Conservation (phyloP, 2,329 filamentous ascomycete species). For the Coniochaeta prunicola region DNA sequence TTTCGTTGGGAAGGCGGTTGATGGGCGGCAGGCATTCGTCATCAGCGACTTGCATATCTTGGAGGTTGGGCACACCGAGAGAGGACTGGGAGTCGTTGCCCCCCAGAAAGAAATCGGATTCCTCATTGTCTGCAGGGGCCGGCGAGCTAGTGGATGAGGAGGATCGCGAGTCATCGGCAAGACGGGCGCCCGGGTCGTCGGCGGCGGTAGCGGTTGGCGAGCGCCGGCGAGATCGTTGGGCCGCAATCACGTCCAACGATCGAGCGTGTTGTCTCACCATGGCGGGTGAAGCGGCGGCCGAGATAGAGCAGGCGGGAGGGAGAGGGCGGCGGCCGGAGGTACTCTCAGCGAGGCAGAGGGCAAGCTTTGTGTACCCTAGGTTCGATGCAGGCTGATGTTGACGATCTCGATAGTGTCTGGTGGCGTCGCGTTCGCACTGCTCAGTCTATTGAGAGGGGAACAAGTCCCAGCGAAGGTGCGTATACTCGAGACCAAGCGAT, state of each 20-base stretch:
- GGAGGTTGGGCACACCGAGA: constrained; percentile 70
- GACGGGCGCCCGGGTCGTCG: constrained; percentile 13
- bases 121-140: constrained; percentile 71
- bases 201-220: background rate
- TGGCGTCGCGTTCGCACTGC: background rate
- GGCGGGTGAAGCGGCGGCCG: constrained; percentile 3
- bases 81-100: constrained; percentile 93
- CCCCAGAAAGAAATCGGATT: constrained; percentile 85
- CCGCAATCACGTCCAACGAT: constrained; percentile 19
- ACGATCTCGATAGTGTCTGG: background rate
- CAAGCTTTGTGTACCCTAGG: background rate
- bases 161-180: constrained; percentile 44
- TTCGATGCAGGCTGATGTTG: background rate
- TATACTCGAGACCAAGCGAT: background rate
- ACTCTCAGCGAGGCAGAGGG: background rate
- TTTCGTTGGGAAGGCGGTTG: constrained; percentile 81
- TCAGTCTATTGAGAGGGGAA: background rate
- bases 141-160: constrained; percentile 70
- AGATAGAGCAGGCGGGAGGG: background rate
- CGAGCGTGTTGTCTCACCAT: constrained; percentile 16
- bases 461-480: background rate
- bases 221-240: constrained; percentile 6
- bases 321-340: background rate
- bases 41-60: constrained; percentile 63
- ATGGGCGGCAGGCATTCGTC: constrained; percentile 70